Base-by-base conservation (phyloP, 1,284 basidiomycete species). In the Trichosporon asahii region DNA sequence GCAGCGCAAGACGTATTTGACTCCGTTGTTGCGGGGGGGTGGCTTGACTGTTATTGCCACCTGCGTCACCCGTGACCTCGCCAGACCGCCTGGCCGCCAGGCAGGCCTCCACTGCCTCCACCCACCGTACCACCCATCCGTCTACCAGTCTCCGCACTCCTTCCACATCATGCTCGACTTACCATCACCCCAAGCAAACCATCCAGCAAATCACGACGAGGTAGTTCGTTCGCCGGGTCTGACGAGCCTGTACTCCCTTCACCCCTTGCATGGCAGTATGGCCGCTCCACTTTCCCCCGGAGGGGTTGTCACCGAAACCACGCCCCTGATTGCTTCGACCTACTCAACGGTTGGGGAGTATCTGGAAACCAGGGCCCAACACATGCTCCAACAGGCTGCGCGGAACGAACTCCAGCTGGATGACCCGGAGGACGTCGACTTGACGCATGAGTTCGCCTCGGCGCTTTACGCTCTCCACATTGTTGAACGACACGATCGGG, bases 391-490 rank as follows among this genome's bases (percentile, higher is more conserved):
- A 31, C 57, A 61, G 57, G 27, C 57, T 31, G 57, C 57, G 5
- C 57, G 57, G 3, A 61, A 61, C 15, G 57, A 61, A 18, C 57
- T 63, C 3, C n/a, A 31, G 31, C 14, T 66, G 15, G 18, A 35
- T 46, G 5, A 33, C 4, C 55, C 57, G 15, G 61, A 66, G 9
- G 64, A 66, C 14, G 23, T 68, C 5, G 72, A 73, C 68, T 21
- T 73, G 9, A 73, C 72, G 29, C 70, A 73, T 61, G 72, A 73
- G 67, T 60, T 73, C 35, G 72, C 68, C 2, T 66, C 64, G 37
- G 61, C 64, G 15, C 55, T 73, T 37, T 73, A 73, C 44, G 72
- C 72, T 35, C 68, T 73, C 40, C 72, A 73, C 68, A 67, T 73
- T 55, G 72, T 73, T 33, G 72, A 73, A 61, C 68, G 72, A 35